Base-by-base conservation (phyloP, 75 land plant genomes). In the Azolla pinnata region DNA sequence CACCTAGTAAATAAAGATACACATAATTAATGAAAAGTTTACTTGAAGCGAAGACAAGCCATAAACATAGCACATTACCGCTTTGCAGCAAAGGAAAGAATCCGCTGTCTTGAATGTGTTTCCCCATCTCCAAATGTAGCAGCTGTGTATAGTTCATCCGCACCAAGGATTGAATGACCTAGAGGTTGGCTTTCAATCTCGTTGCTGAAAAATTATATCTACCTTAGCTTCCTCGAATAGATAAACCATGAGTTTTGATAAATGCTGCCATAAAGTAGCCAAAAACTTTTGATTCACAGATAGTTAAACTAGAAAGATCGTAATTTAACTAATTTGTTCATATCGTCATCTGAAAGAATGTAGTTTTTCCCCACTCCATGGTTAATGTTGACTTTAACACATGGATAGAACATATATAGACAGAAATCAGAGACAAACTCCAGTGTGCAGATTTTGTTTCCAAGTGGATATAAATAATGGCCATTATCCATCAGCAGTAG, bases 41-140 rank as follows among this genome's bases (percentile, higher is more conserved):
- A 35, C 5, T 12, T 5, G 12, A 35, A 5, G 40, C 12, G 12
- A 35, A 35, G 40, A 5, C 5, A 35, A 5, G 5, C 40, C 40
- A 35, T 5, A 35, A 35, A 35, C 40, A 35, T 35, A 35, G 40
- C 5, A 35, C 4, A 26, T 47, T 64, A 90, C 96, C 92, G 68
- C 67, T 69, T 79, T 24, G 96, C 96, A 71, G 96, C 91, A 87
- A 76, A 90, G 5, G 84, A 62, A 61, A 90, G 96, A 75, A 90
- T 74, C 12, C 85, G 67, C 66, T 90, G 96, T 46, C 96, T 84
- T 61, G 92, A 83, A 7, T 84, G 77, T 30, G 87, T 85, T 55
- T 90, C 92, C 63, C 87, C 96, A 76, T 90, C 92, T 31, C 75
- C 82, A 67, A 81, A 82, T 31, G 80, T 70, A 24, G 81, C 78